Conservation (phyloP, 2,329 filamentous ascomycete species). For the Leptographium wingfieldii region DNA sequence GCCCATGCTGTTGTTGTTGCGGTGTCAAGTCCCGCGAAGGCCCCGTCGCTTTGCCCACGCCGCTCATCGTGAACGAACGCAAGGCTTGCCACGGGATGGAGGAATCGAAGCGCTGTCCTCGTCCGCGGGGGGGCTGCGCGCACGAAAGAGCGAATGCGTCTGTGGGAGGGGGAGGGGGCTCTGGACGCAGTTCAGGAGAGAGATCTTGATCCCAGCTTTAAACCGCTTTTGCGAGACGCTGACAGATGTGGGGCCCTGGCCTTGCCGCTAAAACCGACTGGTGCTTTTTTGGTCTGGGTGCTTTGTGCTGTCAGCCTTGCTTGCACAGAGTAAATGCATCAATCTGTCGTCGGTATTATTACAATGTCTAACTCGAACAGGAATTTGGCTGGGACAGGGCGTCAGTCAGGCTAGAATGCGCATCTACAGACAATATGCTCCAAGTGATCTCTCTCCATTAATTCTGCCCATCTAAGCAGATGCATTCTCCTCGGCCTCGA, state of each 20-base stretch:
- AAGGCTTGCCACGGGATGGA: neutral
- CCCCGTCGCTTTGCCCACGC: slow-evolving; percentile 5
- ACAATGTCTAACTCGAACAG: neutral
- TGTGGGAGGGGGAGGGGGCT: neutral
- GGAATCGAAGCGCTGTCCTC: neutral
- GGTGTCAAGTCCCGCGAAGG: slow-evolving; percentile 2
- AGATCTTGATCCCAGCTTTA: neutral
- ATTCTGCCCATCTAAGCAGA: neutral
- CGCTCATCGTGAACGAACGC: slow-evolving; percentile 1
- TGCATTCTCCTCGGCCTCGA: neutral
- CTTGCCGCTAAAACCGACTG: neutral
- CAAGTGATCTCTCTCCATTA: neutral
- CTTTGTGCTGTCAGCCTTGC: neutral
- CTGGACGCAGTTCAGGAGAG: neutral
- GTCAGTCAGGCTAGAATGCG: neutral
- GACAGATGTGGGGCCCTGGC: neutral
- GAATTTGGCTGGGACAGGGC: neutral
- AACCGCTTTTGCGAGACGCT: neutral
- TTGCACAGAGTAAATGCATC: neutral
- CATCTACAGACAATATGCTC: neutral
- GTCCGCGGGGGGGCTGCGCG: neutral
- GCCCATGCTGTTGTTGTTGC: slow-evolving; percentile 5
- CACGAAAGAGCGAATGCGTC: neutral
- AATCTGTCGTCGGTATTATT: neutral
- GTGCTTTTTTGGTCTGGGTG: neutral